Percentiles rank a stretch among this genome's conserved stretches.
Evolutionary conservation across 306 rosid genomes (phyloP).

Genomic region (Phaseolus lunatus): DNA sequence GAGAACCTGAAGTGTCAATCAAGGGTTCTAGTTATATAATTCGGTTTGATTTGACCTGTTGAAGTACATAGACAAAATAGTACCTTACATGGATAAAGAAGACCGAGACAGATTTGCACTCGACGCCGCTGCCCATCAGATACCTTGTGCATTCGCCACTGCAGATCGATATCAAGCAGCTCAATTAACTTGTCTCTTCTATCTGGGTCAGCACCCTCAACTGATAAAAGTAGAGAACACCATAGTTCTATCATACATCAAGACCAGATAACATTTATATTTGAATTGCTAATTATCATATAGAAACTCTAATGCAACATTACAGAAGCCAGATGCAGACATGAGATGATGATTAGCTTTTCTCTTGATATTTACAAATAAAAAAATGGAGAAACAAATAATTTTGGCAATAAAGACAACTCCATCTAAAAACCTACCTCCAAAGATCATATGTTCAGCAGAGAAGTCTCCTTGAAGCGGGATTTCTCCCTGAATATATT

Average conservation of each 20-base stretch:
- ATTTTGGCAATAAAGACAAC: constrained; percentile 40
- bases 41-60: constrained; percentile 11
- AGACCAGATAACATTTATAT: constrained; percentile 23
- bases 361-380: constrained; percentile 22
- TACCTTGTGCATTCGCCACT: constrained; percentile 98
- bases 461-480: constrained; percentile 98
- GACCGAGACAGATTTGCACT: constrained; percentile 98
- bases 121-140: constrained; percentile 98
- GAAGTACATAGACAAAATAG: not conserved
- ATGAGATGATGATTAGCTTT: constrained; percentile 28
- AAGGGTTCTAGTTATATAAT: constrained; percentile 27
- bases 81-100: constrained; percentile 96
- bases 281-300: constrained; percentile 19
- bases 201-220: constrained; percentile 84
- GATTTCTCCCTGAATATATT: constrained; percentile 81
- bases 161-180: constrained; percentile 87
- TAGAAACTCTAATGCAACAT: constrained; percentile 26
- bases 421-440: constrained; percentile 63
- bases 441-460: constrained; percentile 98
- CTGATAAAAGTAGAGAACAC: constrained; percentile 56
- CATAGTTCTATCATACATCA: constrained; percentile 32
- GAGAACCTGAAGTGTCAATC: constrained; percentile 72
- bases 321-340: constrained; percentile 13
- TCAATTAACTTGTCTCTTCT: constrained; percentile 89
- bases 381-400: constrained; percentile 7